A percentile compares a stretch with the other conserved stretches of the same genome.
These are phyloP conservation scores for Ogataea thermomethanolica DNA, from an alignment of 805 yeast genomes.

Conservation along the genomic window DNA sequence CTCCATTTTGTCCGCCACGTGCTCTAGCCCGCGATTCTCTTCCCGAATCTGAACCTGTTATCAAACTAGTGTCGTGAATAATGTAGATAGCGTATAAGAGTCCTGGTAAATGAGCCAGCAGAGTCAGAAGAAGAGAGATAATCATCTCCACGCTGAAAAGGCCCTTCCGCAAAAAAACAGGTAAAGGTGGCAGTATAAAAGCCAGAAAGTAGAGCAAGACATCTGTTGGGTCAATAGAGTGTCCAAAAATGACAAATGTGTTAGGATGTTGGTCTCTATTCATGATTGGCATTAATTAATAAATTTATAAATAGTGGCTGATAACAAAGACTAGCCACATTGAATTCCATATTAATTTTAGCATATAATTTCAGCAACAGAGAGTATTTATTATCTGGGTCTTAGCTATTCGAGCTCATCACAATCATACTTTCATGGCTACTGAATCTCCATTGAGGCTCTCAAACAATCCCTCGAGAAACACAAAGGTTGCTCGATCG, in stretches of 20 bases:
- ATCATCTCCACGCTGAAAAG: slow-evolving; percentile 50
- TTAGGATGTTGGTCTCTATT: slow-evolving; percentile 17
- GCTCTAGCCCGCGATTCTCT: slow-evolving; percentile 12
- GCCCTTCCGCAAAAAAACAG: slow-evolving; percentile 67
- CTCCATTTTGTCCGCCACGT: neutral
- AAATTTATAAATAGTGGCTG: neutral
- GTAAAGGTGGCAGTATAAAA: slow-evolving; percentile 69
- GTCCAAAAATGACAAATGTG: slow-evolving; percentile 15
- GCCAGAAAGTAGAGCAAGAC: slow-evolving; percentile 57
- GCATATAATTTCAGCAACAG: slow-evolving; percentile 3
- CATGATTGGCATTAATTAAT: slow-evolving; percentile 1
- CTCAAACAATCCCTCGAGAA: neutral
- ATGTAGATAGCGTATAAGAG: slow-evolving; percentile 48
- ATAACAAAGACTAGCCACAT: slow-evolving; percentile 1
- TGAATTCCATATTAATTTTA: neutral
- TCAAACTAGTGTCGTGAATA: slow-evolving; percentile 30
- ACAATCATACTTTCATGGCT: neutral
- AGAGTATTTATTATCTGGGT: too few species aligned
- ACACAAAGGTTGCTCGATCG: neutral
- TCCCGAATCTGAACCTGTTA: slow-evolving; percentile 24
- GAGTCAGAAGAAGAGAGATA: slow-evolving; percentile 40
- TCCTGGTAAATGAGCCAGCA: slow-evolving; percentile 51
- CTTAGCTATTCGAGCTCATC: too few species aligned
- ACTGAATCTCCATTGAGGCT: neutral
- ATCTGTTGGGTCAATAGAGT: slow-evolving; percentile 37